Base-by-base conservation (phyloP, 805 yeast genomes). In the Maudiozyma bulderi region DNA sequence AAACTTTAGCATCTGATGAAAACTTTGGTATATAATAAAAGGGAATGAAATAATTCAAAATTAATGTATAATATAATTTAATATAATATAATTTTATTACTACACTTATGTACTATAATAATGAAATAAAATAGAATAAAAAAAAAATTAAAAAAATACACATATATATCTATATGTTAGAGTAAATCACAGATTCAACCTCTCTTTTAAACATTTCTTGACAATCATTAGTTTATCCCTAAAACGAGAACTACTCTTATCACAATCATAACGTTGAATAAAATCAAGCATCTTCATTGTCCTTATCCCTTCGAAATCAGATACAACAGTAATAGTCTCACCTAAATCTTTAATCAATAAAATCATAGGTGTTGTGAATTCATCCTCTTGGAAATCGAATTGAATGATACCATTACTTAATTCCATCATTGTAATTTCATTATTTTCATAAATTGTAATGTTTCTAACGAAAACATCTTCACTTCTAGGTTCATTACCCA, bases 361-460 rank as follows among this genome's bases (percentile, higher is more conserved):
- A 8, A 40, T 47, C 28, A 39, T 10, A n/a, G 38, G 42, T 7
- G n/a, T 10, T 26, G 40, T 11, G 14, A 13, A 30, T 30, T 39
- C 39, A 37, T 46, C 41, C 1, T 47, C 46, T 64, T 82, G 82
- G 70, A 91, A 91, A 67, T 91, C 91, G 72, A 88, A 88, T 66
- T 91, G 98, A 65, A 85, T 79, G 40, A 87, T 81, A 10, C 95
- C 96, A 63, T 88, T 85, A 60, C 95, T 86, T 71, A 91, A 70
- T 64, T 86, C 89, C 70, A 90, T 90, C 91, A 89, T 82, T 49
- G 86, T 86, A 65, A 77, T 86, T 52, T 81, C 20, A 46, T 35
- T 30, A 35, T 28, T 35, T 40, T 80, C 76, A 46, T 82, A 80
- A 64, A 96, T 78, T 29, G 85, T 78, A 65, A 84, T 86, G 57